Percentiles rank a stretch among this genome's conserved stretches.
Conservation (phyloP, 2,329 filamentous ascomycete species). For the Ophiostoma pallidulum region DNA sequence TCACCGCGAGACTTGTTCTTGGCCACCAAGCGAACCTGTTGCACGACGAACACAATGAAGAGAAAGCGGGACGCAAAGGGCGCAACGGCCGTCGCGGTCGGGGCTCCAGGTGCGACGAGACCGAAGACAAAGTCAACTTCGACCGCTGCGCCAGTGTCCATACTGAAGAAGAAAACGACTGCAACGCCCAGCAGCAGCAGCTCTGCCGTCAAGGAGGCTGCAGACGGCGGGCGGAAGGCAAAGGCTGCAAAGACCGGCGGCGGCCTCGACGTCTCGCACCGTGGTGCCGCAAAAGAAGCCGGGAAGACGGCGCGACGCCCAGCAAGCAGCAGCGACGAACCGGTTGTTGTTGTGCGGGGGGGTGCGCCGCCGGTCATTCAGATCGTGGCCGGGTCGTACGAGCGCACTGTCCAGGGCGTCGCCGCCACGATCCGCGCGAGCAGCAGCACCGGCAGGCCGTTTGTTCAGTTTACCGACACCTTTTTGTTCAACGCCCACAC, state of each 20-base stretch:
- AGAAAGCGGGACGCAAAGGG: slow-evolving; percentile 15
- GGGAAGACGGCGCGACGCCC: neutral
- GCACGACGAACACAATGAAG: slow-evolving; percentile 14
- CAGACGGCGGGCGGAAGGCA: neutral
- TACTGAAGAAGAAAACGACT: slow-evolving; percentile 4
- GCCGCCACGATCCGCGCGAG: slow-evolving; percentile 53
- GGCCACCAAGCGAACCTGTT: too few relatives aligned
- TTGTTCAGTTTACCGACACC: slow-evolving; percentile 63
- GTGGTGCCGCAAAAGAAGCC: neutral
- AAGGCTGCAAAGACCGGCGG: neutral
- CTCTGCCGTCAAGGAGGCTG: neutral
- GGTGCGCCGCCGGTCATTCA: slow-evolving; percentile 55
- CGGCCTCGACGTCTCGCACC: neutral
- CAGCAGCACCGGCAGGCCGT: slow-evolving; percentile 6
- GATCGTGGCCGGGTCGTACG: slow-evolving; percentile 88
- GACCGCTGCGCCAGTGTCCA: slow-evolving; percentile 2
- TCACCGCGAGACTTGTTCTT: too few relatives aligned
- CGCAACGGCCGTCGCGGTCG: neutral
- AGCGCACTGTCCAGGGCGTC: slow-evolving; percentile 82
- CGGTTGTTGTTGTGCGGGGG: neutral
- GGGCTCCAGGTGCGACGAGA: neutral
- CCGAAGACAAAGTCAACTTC: slow-evolving; percentile 5
- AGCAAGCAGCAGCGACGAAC: neutral
- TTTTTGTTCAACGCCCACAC: slow-evolving; percentile 94
- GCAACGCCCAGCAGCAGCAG: neutral